A percentile compares a stretch with the other conserved stretches of the same genome.
These are phyloP conservation scores for Xylaria sp. DNA, from an alignment of 2,329 filamentous ascomycete species.

Conservation along the genomic window DNA sequence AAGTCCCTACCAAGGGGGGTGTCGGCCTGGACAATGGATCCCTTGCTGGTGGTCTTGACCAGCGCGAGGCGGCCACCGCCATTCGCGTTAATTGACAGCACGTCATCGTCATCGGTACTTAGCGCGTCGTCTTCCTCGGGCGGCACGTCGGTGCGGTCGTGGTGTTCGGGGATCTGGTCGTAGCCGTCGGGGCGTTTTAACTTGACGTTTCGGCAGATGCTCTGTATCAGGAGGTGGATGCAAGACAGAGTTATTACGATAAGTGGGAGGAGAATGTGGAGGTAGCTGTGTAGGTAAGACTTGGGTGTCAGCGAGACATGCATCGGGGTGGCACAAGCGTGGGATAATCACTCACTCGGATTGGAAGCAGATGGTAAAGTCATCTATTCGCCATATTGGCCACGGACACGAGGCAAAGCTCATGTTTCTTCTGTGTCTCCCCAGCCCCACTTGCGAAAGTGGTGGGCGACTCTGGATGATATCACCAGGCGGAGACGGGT, in stretches of 20 bases:
- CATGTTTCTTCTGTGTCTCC: slow-evolving; percentile 31
- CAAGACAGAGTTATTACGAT: slow-evolving; percentile 71
- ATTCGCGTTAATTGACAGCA: slow-evolving; percentile 52
- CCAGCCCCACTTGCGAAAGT: slow-evolving; percentile 25
- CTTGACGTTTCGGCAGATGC: slow-evolving; percentile 55
- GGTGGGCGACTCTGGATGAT: slow-evolving; percentile 14
- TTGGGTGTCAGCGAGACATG: slow-evolving; percentile 12
- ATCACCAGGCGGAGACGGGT: slow-evolving; percentile 22
- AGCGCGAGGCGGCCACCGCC: slow-evolving; percentile 59
- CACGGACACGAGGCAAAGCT: slow-evolving; percentile 57
- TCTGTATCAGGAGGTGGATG: slow-evolving; percentile 63
- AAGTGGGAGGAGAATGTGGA: slow-evolving; percentile 79
- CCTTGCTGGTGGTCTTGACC: slow-evolving; percentile 62
- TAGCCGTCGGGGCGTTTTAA: slow-evolving; percentile 61
- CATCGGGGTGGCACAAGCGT: background rate
- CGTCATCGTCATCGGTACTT: slow-evolving; percentile 61
- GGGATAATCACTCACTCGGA: slow-evolving; percentile 60
- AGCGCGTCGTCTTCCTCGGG: slow-evolving; percentile 50
- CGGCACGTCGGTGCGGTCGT: slow-evolving; percentile 56
- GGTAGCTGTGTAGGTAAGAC: slow-evolving; percentile 58
- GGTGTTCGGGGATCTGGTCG: slow-evolving; percentile 52
- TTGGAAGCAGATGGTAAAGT: slow-evolving; percentile 66
- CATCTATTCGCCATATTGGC: slow-evolving; percentile 66
- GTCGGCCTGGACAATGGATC: slow-evolving; percentile 71
- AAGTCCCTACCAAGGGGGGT: slow-evolving; percentile 73